Base-by-base conservation (phyloP, 257 asterid species). In the Nemophila menziesii region DNA sequence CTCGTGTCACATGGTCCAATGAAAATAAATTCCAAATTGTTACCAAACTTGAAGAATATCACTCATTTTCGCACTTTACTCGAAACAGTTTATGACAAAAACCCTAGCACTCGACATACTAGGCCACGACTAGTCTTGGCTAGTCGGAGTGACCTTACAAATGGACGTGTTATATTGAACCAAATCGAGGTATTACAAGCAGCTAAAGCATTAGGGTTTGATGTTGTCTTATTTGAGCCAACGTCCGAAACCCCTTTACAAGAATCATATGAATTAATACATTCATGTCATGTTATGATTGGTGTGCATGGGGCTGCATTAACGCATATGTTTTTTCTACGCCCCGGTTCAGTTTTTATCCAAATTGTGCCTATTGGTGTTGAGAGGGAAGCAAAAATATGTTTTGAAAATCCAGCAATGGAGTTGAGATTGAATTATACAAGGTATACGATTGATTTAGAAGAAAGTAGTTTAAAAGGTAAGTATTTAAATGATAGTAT, bases 251-350 rank as follows among this genome's bases (percentile, higher is more conserved):
- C 82, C 14, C 93, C 84, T 67, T 75, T 89, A 0, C 94, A 95
- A 0, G 76, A 67, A 27, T 57, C 71, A 13, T 89, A 80, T 12
- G 51, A 66, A 18, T 71, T 48, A 23, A 75, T 89, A 0, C 80
- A 84, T 62, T 84, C 94, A 0, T 80, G 93, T 17, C 94, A 89
- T 46, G 92, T 80, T 15, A 60, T 84, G 84, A 36, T 89, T 14
- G 98, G 95, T 21, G 95, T 84, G 47, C 98, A 89, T 2, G 98
- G 98, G 4, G 98, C 98, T 0, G 95, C 98, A 5, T 78, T 89
- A 95, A 84, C 98, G 9, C 94, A 89, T 51, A 74, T 89, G 53
- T 70, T 89, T 7, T 84, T 84, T 67, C 74, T 82, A 77, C 78
- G 55, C 59, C 98, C 95, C 0, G 63, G 69, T 9, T 69, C 95